Evolutionary conservation across 2,329 filamentous ascomycete genomes (phyloP), one percentile per base, ranked within the genome.

Genomic region (Fusarium anthophilum): DNA sequence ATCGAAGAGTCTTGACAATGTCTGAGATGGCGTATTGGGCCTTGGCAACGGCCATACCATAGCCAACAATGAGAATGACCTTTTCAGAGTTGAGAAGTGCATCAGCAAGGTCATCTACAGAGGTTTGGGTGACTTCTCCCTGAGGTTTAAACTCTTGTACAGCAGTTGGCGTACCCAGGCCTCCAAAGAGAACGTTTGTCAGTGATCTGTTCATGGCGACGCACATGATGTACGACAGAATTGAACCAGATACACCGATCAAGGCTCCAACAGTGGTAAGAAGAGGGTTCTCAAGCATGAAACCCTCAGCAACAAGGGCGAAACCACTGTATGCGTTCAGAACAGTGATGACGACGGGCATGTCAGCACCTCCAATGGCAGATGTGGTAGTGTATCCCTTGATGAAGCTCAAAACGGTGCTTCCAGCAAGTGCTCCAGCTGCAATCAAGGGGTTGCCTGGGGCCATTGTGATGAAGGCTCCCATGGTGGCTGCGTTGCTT

Each of bases 31-130:
- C 94, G 79, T 97, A 97, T 82, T 98, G 95, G 7, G 95, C 94
- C 82, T 97, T 97, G 14, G 95, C 94, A 3, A 98, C 94, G 0
- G 95, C 95, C 95, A 98, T 98, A 59, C 95, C 95, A 77, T 97
- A 98, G 2, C 95, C 95, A 10, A 97, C 94, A 4, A 96, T 91
- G 61, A 98, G 95, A 77, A 97, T 96, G 63, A 97, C 94, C 53
- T 88, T 95, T 78, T 97, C 94, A 1, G 94, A 92, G 70, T 92
- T 92, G 22, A 91, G 84, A 6, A 97, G 86, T 1, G 91, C 88
- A 35, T 97, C 94, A 3, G 93, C 93, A 0, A 93, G 92, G 53
- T 97, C 94, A 24, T 97, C 94, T 4, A 96, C 87, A 8, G 88
- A 93, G 0, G 93, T 95, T 79, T 94, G 91, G 0, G 91, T 94